Conservation (phyloP, 305 asterid genomes). For the Caryopteris hybrid region DNA sequence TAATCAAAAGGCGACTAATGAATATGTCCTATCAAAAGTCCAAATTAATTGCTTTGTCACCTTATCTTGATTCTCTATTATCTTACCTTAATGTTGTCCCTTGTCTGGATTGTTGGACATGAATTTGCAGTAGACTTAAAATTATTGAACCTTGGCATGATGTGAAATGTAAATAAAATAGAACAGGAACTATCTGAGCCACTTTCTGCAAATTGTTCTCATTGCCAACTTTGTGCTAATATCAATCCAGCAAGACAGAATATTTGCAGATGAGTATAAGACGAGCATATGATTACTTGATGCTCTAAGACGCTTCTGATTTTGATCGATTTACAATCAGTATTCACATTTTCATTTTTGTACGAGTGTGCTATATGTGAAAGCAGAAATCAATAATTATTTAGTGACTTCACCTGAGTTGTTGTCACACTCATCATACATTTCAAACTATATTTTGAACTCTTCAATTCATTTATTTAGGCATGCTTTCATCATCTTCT, state of each 20-base stretch:
- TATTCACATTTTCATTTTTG: background rate
- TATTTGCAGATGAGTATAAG: background rate
- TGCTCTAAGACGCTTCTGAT: background rate
- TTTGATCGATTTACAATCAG: background rate
- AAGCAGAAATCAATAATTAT: background rate
- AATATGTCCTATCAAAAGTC: no score
- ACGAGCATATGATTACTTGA: slow-evolving; percentile 3
- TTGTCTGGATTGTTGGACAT: no score
- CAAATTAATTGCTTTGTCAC: no score
- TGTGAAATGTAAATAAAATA: background rate
- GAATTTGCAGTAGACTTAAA: no score
- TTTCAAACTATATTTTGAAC: background rate
- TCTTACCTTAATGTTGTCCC: no score
- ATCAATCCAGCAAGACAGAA: background rate
- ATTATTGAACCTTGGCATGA: no score
- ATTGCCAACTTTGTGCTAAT: background rate
- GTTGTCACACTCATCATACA: background rate
- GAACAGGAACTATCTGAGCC: background rate
- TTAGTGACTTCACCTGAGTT: background rate
- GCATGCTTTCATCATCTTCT: background rate
- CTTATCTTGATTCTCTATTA: no score
- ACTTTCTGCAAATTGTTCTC: background rate
- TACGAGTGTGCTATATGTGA: background rate
- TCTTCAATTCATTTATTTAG: background rate
- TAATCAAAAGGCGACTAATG: no score